A percentile compares a stretch with the other conserved stretches of the same genome.
Evolutionary conservation across 2,329 filamentous ascomycete species (phyloP).

Genomic region (Coniella vitis): DNA sequence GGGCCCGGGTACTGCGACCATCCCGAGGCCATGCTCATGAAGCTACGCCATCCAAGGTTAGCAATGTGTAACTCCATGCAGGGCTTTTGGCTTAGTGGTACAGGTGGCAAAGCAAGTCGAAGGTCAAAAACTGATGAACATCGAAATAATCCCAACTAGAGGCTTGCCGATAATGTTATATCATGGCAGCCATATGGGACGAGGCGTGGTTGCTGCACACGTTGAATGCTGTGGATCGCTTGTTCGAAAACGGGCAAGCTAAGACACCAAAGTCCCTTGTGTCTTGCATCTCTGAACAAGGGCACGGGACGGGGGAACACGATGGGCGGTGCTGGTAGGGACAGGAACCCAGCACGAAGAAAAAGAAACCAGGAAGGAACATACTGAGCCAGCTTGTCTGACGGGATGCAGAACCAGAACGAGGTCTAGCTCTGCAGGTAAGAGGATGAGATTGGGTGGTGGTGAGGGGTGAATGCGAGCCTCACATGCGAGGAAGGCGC

Average conservation of each 20-base stretch:
- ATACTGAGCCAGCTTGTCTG: conserved; percentile 17
- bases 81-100: neutral
- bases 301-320: neutral
- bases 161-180: no score
- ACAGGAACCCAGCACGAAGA: neutral
- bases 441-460: conserved; percentile 6
- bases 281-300: no score
- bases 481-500: neutral
- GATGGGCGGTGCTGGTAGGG: neutral
- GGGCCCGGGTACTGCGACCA: conserved; percentile 38
- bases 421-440: conserved; percentile 13
- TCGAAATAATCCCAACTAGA: no score
- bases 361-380: conserved; percentile 5
- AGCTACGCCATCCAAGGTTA: conserved; percentile 30
- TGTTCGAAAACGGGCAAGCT: no score
- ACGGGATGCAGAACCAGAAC: conserved; percentile 12
- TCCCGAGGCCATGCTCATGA: conserved; percentile 43
- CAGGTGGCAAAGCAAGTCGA: neutral
- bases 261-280: no score
- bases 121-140: no score
- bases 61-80: conserved; percentile 13
- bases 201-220: no score
- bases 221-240: no score
- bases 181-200: no score
- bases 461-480: neutral